Evolutionary conservation across 768 basidiomycete genomes (phyloP), one percentile per base, ranked within the genome.

Genomic region (Leccinum incarnatum): DNA sequence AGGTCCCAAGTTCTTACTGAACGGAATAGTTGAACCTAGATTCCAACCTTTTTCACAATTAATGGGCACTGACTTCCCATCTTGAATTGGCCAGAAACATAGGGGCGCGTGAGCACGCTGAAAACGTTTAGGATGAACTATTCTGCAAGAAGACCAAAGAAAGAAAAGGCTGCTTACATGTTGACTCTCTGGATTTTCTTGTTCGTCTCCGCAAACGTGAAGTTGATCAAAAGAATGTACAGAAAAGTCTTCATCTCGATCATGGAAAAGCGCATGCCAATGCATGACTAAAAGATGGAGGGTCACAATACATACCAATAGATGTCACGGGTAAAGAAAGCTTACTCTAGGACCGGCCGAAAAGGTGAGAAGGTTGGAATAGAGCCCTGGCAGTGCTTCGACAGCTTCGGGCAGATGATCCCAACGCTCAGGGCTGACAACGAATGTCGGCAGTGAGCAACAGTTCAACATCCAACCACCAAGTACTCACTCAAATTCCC

Each of bases 201-300:
- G n/a, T 74, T 76, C 2, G 85, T 82, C 57, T 77, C 67, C 11
- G 66, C 69, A 65, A 88, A 93, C 6, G 72, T 76, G 64, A 91
- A 93, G 65, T 82, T 80, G 12, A 84, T 85, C 46, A 93, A 63
- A 21, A 93, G 77, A 52, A 85, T 79, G 65, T 84, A 91, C 9
- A 91, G 66, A 68, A 93, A 86, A 1, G 82, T 79, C 74, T 93
- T 93, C 63, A 91, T 86, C 75, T 94, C 91, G 55, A 93, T 89
- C 69, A 92, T 75, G 5, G 91, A 89, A 70, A 94, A 91, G 23
- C 86, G 83, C 76, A 89, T 79, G 3, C 91, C 91, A 51, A 92
- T 88, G 67, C 92, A 93, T 1, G 89, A 88, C 91, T 93, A 53
- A 59, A 37, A 5, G 17, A n/a, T 19, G 1, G 7, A 15, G 4